phyloP scores from a whole-genome alignment of 176 grass and related monocot genomes.

The Miscanthus lutarioriparius region DNA sequence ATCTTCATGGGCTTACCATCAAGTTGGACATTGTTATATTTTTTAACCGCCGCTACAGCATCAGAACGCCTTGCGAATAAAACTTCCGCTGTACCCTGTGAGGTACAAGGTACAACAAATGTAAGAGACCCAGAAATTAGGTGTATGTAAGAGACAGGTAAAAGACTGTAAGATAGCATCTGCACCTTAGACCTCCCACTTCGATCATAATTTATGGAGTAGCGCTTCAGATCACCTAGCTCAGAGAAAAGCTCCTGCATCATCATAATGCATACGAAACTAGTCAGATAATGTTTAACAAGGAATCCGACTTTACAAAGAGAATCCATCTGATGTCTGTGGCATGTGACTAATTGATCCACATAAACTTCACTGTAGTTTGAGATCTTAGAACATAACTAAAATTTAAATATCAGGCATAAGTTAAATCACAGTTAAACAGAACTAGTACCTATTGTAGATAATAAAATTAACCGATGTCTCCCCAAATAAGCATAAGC shows the following conservation, averaged over 20 bases:
- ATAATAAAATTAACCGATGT: not conserved
- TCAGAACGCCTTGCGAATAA: slow-evolving; percentile 84
- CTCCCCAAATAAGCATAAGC: not conserved
- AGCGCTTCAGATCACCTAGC: slow-evolving; percentile 88
- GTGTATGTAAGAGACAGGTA: not conserved
- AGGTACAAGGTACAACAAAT: not conserved
- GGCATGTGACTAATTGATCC: not conserved
- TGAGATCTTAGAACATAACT: not conserved
- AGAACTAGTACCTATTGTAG: not conserved
- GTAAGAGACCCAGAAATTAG: not conserved
- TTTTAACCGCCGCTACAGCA: slow-evolving; percentile 72
- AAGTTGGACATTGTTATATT: slow-evolving; percentile 96
- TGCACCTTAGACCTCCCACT: slow-evolving; percentile 96
- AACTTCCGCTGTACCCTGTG: slow-evolving; percentile 90
- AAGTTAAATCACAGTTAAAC: not conserved
- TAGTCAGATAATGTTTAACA: slow-evolving; percentile 22
- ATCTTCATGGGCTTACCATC: slow-evolving; percentile 99
- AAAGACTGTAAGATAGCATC: not conserved
- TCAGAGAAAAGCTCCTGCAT: slow-evolving; percentile 86
- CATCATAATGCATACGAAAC: slow-evolving; percentile 8
- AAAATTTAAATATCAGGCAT: not conserved
- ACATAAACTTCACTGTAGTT: not conserved
- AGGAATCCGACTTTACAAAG: not conserved
- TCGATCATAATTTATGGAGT: slow-evolving; percentile 69
- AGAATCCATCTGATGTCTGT: not conserved